These are phyloP conservation scores for Trichoderma virens DNA, from an alignment of 495 filamentous ascomycete genomes.

Conservation along the genomic window DNA sequence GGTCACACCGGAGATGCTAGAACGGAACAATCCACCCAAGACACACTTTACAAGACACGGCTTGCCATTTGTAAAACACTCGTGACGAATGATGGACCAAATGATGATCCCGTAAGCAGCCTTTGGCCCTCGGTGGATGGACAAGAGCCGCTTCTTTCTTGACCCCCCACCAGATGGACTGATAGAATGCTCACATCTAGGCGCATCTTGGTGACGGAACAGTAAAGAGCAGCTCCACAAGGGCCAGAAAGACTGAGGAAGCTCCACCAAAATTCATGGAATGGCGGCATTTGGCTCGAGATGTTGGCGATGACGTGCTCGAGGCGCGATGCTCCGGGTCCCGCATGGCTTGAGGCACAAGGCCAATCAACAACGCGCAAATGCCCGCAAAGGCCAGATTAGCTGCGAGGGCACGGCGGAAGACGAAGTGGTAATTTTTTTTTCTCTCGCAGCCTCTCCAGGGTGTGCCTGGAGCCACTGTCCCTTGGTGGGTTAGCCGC, in stretches of 20 bases:
- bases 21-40: background rate
- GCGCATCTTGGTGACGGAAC: too few relatives aligned
- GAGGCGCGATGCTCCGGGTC: constrained; percentile 7
- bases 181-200: too few relatives aligned
- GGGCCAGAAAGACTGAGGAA: background rate
- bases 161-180: background rate
- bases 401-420: background rate
- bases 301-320: constrained; percentile 7
- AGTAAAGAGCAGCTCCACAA: background rate
- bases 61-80: background rate
- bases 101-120: constrained; percentile 1
- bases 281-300: constrained; percentile 4
- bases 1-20: background rate
- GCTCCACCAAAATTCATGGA: background rate
- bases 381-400: background rate
- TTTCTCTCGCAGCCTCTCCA: too few relatives aligned
- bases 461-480: background rate
- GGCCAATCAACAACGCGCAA: background rate
- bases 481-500: background rate
- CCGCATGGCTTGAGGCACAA: constrained; percentile 1
- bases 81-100: background rate
- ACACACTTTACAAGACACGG: background rate
- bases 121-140: background rate
- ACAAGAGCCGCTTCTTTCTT: background rate
- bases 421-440: background rate